Base-by-base conservation (phyloP, 306 rosid genomes). In the Delonix regia region DNA sequence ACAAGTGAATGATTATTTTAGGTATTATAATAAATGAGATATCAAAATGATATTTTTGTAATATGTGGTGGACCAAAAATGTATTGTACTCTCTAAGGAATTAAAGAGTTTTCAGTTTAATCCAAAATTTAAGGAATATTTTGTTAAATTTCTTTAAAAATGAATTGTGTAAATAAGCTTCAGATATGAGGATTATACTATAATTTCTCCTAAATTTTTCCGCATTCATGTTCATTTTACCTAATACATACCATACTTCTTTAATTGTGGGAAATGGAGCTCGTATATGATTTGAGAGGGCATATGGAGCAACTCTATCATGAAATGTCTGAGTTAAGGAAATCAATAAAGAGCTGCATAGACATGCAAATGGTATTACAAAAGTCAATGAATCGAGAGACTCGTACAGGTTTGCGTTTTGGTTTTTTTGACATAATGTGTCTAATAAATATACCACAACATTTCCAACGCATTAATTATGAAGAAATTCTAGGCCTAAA, bases 271-370 rank as follows among this genome's bases (percentile, higher is more conserved):
- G 99, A 89, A 87, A 85, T 89, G 91, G 97, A 89, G 18, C 81
- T 88, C 52, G 79, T 95, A 55, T 91, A 82, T 64, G 86, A 89
- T 69, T 19, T 95, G 83, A 89, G 89, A 91, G 86, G 92, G 39
- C 90, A 91, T 4, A 91, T 95, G 98, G 86, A 86, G 83, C 91
- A 91, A 76, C 85, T 95, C 66, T 71, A 85, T 79, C 87, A 67
- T 3, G 99, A 95, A 84, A 89, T 95, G 88, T 82, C 93, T 15
- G 96, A 87, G 81, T 87, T 95, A n/a, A 87, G 94, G 83, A 91
- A 88, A 82, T 77, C 90, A 63, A 82, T 92, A 59, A 91, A 83
- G 81, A 73, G 91, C 69, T 92, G 98, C 82, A 74, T 92, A 73
- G 94, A 89, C 69, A 87, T 91, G 97, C 97, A 94, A 48, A 86